Conservation (phyloP, 2,329 filamentous ascomycete genomes). For the Scytalidium lignicola region DNA sequence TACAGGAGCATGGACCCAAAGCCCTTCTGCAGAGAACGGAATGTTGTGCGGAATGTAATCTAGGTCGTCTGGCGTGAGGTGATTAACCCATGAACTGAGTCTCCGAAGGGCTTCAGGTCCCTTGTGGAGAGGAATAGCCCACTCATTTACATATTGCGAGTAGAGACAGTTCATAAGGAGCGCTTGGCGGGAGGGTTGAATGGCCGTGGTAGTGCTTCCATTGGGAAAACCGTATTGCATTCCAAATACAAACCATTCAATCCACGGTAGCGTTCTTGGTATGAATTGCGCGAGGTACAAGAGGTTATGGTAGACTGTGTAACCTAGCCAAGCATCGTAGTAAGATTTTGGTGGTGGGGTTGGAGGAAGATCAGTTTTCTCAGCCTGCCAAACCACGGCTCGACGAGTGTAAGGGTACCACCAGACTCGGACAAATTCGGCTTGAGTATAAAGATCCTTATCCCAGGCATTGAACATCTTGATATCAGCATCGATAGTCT, state of each 20-base stretch:
- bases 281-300: constrained; percentile 74
- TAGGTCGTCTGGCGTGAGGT: constrained; percentile 54
- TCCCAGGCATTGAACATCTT: constrained; percentile 69
- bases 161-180: constrained; percentile 96
- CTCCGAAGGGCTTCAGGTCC: constrained; percentile 83
- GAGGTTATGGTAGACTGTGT: constrained; percentile 87
- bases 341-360: constrained; percentile 57
- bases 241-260: constrained; percentile 96
- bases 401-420: constrained; percentile 92
- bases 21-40: constrained; percentile 70
- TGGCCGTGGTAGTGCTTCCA: constrained; percentile 61
- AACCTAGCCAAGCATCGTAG: constrained; percentile 78
- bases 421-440: constrained; percentile 92
- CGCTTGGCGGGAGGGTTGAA: constrained; percentile 74
- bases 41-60: constrained; percentile 63
- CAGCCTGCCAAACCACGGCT: constrained; percentile 85
- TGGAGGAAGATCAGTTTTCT: constrained; percentile 63
- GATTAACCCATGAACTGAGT: constrained; percentile 79
- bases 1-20: constrained; percentile 85
- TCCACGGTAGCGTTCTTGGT: constrained; percentile 74
- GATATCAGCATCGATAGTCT: constrained; percentile 67
- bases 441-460: constrained; percentile 69
- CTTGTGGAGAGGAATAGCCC: constrained; percentile 81
- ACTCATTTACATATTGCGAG: constrained; percentile 98
- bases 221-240: constrained; percentile 93